Evolutionary conservation across 495 filamentous ascomycete species (phyloP), one percentile per base, ranked within the genome.

Genomic region (Wilcoxina mikolae): DNA sequence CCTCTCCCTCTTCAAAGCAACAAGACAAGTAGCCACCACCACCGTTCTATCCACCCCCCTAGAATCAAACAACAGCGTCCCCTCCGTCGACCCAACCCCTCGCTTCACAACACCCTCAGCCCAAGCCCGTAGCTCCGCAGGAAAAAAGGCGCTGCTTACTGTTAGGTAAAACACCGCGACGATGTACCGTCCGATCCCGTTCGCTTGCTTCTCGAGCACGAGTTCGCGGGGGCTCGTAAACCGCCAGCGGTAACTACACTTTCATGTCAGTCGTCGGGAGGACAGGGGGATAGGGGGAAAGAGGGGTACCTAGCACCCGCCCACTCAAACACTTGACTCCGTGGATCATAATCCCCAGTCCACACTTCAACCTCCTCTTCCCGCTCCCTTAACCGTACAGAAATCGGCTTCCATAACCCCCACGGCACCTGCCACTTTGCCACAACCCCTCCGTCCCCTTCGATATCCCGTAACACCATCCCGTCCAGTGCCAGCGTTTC

Each of bases 21-120:
- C 45, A 15, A 64, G 54, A 3, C 60, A 42, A 29, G 60, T 64
- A 1, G 60, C 45, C 25, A 64, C 26, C 0, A 53, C 61, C 18
- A 59, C 31, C 1, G 52, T 26, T 2, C 57, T 52, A 9, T 58
- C 51, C 15, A 64, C 45, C 3, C 61, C 61, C 7, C 56, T 58
- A 22, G 60, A 60, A 31, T 64, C 61, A 1, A 64, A 51, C 23
- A 64, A 51, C 20, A 64, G 43, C 0, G 61, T 64, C 3, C 61
- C 61, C 18, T 56, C 17, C 12, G 12, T 39, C 2, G n/a, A 35
- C 4, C 53, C 53, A 1, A 29, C 38, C 12, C 25, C 54, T 0
- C 54, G 27, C 46, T 39, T 4, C 24, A 25, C 22, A 11, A 23
- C 11, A 3, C 3, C 3, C 29, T 25, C 27, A 52, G 49, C 54